These are phyloP conservation scores for Candida peoriensis DNA, from an alignment of 805 yeast genomes.

Conservation along the genomic window DNA sequence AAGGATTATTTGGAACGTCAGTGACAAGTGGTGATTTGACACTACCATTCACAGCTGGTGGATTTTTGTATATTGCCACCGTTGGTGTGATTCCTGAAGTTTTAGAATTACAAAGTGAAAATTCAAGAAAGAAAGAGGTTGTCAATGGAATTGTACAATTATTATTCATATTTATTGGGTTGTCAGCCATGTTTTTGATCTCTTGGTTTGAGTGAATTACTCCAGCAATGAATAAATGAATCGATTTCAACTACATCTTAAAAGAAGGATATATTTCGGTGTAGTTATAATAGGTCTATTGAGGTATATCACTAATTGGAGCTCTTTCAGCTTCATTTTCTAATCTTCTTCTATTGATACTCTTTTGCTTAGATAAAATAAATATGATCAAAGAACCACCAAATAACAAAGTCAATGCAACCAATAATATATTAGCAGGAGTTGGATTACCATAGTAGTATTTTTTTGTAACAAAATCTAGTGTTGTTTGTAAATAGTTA, in stretches of 20 bases:
- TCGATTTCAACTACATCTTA: too few relatives aligned
- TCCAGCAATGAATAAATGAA: too few relatives aligned
- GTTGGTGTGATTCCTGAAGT: conserved; percentile 75
- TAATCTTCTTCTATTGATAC: conserved; percentile 43
- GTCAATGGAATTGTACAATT: conserved; percentile 41
- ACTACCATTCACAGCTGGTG: conserved; percentile 73
- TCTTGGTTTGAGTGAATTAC: conserved; percentile 24
- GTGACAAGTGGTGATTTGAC: conserved; percentile 48
- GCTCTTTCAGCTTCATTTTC: conserved; percentile 65
- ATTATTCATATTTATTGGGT: conserved; percentile 46
- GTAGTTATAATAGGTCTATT: conserved; percentile 13
- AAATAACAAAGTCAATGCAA: conserved; percentile 44
- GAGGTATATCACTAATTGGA: conserved; percentile 41
- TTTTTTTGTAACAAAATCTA: conserved; percentile 70
- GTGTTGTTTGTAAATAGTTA: conserved; percentile 62
- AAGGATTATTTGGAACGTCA: conserved; percentile 45
- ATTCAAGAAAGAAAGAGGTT: conserved; percentile 34
- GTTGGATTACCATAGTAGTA: conserved; percentile 68
- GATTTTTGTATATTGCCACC: conserved; percentile 66
- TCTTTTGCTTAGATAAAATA: conserved; percentile 32
- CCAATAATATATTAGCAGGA: conserved; percentile 63
- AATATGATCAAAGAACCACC: conserved; percentile 24
- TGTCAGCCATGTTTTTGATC: conserved; percentile 47
- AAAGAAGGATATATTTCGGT: too few relatives aligned
- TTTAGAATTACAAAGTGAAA: conserved; percentile 36